Evolutionary conservation across 768 basidiomycete genomes (phyloP), one percentile per base, ranked within the genome.

Genomic region (Amanita rimosa): DNA sequence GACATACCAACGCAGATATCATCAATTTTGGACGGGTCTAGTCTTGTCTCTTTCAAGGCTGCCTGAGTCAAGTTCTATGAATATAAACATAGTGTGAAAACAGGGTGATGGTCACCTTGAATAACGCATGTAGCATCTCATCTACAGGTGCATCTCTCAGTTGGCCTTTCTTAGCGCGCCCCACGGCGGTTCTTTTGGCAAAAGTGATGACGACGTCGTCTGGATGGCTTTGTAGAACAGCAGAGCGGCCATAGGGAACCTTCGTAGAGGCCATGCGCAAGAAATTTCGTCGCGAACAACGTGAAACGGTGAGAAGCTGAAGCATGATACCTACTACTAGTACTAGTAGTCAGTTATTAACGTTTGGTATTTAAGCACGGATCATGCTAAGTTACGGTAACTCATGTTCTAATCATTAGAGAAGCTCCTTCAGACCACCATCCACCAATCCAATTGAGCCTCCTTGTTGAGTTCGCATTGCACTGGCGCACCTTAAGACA

Each of bases 161-260:
- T 50, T 92, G 92, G 19, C 95, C 95, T 63, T 95, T 97, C 73
- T 79, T 89, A 31, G 85, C 83, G 58, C 72, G 79, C 21, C 90
- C 88, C 54, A 91, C 73, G n/a, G 90, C 80, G n/a, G 89, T 93
- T 44, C 93, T 79, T 61, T 85, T 84, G 10, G 88, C 90, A 56
- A 87, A 88, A 2, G 87, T 89, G 51, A 96, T 82, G 53, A 95
- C 92, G 13, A 94, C 86, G 64, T 95, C 92, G 53, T 89, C 78
- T 0, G 83, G 75, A 45, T 72, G 78, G 72, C 80, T 85, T 62
- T 83, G 71, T 26, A 88, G 69, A 41, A 89, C 61, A 6, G 70
- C 68, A 29, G 72, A 52, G 27, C 75, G 68, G 9, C 81, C 80
- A 55, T 50, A 73, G 58, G 62, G 76, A 11, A 34, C 59, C 21